Evolutionary conservation across 2,329 filamentous ascomycete species (phyloP).

Genomic region (Trichoderma atroviride): DNA sequence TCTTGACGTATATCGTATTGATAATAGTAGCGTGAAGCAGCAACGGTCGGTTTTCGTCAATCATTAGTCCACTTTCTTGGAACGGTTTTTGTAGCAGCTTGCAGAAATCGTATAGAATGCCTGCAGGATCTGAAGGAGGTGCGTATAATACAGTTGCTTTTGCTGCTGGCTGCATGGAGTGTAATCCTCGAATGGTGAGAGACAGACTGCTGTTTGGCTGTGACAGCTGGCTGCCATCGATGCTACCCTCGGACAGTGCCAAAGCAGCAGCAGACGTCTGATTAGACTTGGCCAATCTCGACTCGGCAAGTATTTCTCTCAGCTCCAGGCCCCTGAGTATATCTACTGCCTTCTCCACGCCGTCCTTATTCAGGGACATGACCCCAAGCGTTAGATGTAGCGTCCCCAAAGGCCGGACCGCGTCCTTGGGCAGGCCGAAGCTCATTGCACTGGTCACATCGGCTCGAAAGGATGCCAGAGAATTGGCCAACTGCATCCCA

Average conservation of each 20-base stretch:
- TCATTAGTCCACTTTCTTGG: conserved; percentile 57
- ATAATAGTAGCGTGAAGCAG: conserved; percentile 82
- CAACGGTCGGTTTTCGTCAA: conserved; percentile 62
- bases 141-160: conserved; percentile 68
- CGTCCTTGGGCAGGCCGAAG: conserved; percentile 61
- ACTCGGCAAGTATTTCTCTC: conserved; percentile 44
- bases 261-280: background rate
- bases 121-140: conserved; percentile 56
- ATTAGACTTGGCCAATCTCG: conserved; percentile 25
- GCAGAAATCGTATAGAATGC: conserved; percentile 60
- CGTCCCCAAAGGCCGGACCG: conserved; percentile 75
- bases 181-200: conserved; percentile 58
- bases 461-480: conserved; percentile 62
- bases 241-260: conserved; percentile 21
- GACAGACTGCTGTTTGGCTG: conserved; percentile 36
- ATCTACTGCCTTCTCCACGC: conserved; percentile 48
- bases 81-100: conserved; percentile 58
- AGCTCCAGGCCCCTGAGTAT: conserved; percentile 45
- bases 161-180: conserved; percentile 61
- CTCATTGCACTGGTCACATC: conserved; percentile 54
- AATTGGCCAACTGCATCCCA: conserved; percentile 64
- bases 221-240: background rate
- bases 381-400: conserved; percentile 86
- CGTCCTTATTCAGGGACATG: conserved; percentile 67
- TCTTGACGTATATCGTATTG: conserved; percentile 78